Conservation (phyloP, 352 stramenopile species). For the Phytophthora ramorum region DNA sequence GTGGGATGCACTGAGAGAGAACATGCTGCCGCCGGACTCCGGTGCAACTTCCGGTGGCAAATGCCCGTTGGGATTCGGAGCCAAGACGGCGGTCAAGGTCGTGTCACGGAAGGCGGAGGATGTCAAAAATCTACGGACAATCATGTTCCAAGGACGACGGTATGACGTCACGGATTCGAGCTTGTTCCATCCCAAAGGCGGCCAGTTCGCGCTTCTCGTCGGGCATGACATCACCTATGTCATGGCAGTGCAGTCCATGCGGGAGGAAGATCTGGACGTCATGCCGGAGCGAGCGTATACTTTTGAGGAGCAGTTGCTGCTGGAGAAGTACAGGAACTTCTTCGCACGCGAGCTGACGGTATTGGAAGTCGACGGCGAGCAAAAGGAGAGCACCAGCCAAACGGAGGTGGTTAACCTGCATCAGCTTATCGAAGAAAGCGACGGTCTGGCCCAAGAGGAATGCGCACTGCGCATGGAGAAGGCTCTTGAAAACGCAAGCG, state of each 20-base stretch:
- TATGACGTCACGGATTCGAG: conserved; percentile 65
- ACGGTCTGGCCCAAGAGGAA: conserved; percentile 14
- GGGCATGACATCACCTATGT: conserved; percentile 68
- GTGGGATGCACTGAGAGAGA: conserved; percentile 52
- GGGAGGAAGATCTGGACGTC: conserved; percentile 48
- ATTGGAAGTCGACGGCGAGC: conserved; percentile 27
- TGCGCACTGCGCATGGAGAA: conserved; percentile 19
- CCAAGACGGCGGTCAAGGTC: conserved; percentile 33
- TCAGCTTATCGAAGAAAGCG: conserved; percentile 48
- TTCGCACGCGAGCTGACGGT: conserved; percentile 52
- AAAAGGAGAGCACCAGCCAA: conserved; percentile 7
- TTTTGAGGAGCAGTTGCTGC: conserved; percentile 62
- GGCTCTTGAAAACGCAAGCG: conserved; percentile 20
- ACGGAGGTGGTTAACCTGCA: conserved; percentile 44
- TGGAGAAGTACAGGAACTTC: conserved; percentile 59
- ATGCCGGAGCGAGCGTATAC: conserved; percentile 44
- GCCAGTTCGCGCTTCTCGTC: conserved; percentile 60
- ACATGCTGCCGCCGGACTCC: conserved; percentile 41
- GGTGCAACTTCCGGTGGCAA: conserved; percentile 37
- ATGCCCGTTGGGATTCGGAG: conserved; percentile 69
- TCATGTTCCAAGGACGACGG: conserved; percentile 57
- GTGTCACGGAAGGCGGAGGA: conserved; percentile 29
- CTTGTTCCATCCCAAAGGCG: conserved; percentile 50
- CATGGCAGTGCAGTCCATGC: conserved; percentile 53
- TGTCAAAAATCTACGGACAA: conserved; percentile 38